Percentiles rank a stretch among this genome's conserved stretches.
phyloP scores from a whole-genome alignment of 768 basidiomycete genomes.

The Calocera cornea region DNA sequence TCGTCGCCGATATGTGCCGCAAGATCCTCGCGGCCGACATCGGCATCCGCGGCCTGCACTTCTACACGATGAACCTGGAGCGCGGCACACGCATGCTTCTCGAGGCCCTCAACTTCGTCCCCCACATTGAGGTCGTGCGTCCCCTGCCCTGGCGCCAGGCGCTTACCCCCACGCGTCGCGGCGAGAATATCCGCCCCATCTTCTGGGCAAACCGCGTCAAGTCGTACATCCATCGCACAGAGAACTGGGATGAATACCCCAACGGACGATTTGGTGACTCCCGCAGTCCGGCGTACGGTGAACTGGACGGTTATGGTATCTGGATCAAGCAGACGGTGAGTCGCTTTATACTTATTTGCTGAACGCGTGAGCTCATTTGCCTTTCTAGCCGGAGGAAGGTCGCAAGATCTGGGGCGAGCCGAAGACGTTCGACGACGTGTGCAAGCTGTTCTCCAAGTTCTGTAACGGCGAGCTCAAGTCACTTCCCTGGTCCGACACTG shows the following conservation, averaged over 20 bases:
- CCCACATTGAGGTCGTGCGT: constrained; percentile 78
- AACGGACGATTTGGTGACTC: constrained; percentile 98
- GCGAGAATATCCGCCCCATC: constrained; percentile 90
- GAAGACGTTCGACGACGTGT: constrained; percentile 46
- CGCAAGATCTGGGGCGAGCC: constrained; percentile 82
- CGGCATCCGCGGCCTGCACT: constrained; percentile 81
- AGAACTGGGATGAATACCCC: constrained; percentile 99
- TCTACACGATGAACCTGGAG: constrained; percentile 96
- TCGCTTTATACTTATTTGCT: neutral
- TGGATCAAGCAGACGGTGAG: constrained; percentile 78
- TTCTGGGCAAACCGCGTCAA: constrained; percentile 98
- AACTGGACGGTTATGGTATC: constrained; percentile 91
- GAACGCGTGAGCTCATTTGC: constrained; percentile 7
- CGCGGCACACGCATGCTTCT: constrained; percentile 91
- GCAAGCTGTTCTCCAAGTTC: constrained; percentile 68
- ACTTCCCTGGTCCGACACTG: constrained; percentile 90
- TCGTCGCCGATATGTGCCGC: constrained; percentile 89
- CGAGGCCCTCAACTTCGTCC: constrained; percentile 79
- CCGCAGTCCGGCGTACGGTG: constrained; percentile 93
- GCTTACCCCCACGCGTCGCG: constrained; percentile 80
- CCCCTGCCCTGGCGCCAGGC: constrained; percentile 96
- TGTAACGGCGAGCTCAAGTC: constrained; percentile 58
- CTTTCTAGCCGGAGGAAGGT: constrained; percentile 66
- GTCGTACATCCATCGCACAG: constrained; percentile 89
- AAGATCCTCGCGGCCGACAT: constrained; percentile 65